Percentiles rank a stretch among this genome's conserved stretches.
These are phyloP conservation scores for Ophiostoma australiae DNA, from an alignment of 2,329 filamentous ascomycete species.

Conservation along the genomic window DNA sequence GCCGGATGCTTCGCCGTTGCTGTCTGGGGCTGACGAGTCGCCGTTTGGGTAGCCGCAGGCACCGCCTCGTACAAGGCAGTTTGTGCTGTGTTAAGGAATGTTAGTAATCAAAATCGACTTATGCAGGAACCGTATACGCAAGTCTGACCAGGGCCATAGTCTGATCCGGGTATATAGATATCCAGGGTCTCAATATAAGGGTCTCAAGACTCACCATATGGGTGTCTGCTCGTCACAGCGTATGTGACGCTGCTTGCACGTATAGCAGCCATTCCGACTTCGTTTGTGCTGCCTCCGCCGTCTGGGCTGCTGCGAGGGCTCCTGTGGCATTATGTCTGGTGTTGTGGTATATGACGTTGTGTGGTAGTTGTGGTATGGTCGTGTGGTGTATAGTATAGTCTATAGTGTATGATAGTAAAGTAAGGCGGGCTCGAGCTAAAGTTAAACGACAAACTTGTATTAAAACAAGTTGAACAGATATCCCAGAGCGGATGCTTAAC, in stretches of 20 bases:
- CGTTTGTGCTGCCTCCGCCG: constrained; percentile 20
- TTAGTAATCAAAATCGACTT: neutral
- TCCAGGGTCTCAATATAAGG: neutral
- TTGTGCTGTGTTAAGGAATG: constrained; percentile 14
- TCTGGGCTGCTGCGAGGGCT: constrained; percentile 8
- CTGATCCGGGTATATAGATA: neutral
- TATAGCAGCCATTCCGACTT: constrained; percentile 21
- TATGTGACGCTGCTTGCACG: constrained; percentile 21
- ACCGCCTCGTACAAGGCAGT: constrained; percentile 19
- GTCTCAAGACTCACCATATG: constrained; percentile 14
- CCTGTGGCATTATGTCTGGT: neutral
- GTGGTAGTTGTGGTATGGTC: neutral
- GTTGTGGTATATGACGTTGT: neutral
- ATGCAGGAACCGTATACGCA: constrained; percentile 9
- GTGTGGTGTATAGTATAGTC: neutral
- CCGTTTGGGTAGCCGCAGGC: constrained; percentile 18
- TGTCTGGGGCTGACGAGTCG: neutral
- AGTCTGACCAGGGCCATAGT: neutral
- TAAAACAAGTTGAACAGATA: neutral
- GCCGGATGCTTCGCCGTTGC: neutral
- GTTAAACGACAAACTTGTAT: too few species aligned
- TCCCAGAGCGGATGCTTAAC: neutral
- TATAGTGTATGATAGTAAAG: neutral
- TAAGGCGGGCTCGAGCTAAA: neutral
- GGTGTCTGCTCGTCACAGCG: constrained; percentile 21